Evolutionary conservation across 495 filamentous ascomycete species (phyloP), one percentile per base, ranked within the genome.

Genomic region (Penicillium longicatenatum): DNA sequence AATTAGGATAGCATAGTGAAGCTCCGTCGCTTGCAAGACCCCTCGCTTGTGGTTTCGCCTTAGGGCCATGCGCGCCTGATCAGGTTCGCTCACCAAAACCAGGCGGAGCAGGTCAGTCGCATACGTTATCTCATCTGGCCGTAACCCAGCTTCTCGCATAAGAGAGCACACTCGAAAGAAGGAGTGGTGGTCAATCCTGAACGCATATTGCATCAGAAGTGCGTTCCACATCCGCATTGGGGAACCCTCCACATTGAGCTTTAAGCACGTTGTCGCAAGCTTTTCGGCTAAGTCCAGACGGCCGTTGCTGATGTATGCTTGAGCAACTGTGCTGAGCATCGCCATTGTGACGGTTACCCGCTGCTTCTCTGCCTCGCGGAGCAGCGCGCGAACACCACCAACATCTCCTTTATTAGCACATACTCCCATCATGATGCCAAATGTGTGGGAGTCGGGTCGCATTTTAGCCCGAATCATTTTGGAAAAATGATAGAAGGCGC

Each of bases 1-100:
- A 75, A 94, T 85, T 24, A 93, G 70, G 6, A 91, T 82, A n/a
- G 85, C 79, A 67, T 91, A 95, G 67, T 97, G 91, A 11, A 88
- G 78, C 12, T 82, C 77, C 0, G 82, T 87, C 3, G 84, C 80
- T 49, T 80, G 73, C 22, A 92, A 75, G 6, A 80, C 74, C 7
- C 78, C 76, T 19, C 83, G 73, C 56, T 75, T 79, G 63, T 92
- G 78, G 20, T 88, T 79, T 1, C 73, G 69, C 21, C 75, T 69
- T 29, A 97, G 74, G 39, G 94, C 85, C 44, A 76, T 75, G 26
- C 82, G 77, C 4, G 93, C 94, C 58, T 82, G 79, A 50, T 85
- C 79, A 10, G 89, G 78, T 64, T 86, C 83, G 7, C 79, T 73
- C 51, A 81, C 71, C 52, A 88, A 66, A 7, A 79, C 75, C 26